A percentile compares a stretch with the other conserved stretches of the same genome.
These are phyloP conservation scores for Monosporascus cannonballus DNA, from an alignment of 2,329 filamentous ascomycete genomes.

Conservation along the genomic window DNA sequence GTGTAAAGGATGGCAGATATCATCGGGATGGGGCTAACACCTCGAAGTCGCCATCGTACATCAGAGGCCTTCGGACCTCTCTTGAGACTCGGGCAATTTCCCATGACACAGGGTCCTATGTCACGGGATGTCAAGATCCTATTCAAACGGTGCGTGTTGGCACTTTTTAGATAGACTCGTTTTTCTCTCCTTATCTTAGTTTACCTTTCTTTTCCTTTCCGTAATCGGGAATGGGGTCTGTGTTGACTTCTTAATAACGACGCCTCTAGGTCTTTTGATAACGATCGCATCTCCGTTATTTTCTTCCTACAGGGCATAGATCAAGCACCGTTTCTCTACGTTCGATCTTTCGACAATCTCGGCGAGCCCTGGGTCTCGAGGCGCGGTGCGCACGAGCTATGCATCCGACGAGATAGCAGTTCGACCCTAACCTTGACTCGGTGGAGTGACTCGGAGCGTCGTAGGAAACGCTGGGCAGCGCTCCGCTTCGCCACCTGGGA, in stretches of 20 bases:
- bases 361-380: conserved; percentile 41
- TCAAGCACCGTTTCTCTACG: conserved; percentile 39
- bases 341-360: conserved; percentile 34
- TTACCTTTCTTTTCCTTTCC: background rate
- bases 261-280: conserved; percentile 43
- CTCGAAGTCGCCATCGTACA: conserved; percentile 5
- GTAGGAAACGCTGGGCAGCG: conserved; percentile 46
- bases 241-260: conserved; percentile 1
- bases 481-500: conserved; percentile 56
- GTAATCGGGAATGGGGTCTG: too few relatives aligned
- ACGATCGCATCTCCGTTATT: conserved; percentile 48
- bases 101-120: conserved; percentile 24
- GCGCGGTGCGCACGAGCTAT: conserved; percentile 48
- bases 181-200: background rate
- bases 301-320: conserved; percentile 41
- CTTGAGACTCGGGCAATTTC: conserved; percentile 33
- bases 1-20: background rate
- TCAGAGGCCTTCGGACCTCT: conserved; percentile 22
- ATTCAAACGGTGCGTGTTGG: conserved; percentile 42
- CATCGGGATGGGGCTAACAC: background rate
- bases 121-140: conserved; percentile 44
- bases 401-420: conserved; percentile 41
- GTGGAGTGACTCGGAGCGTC: conserved; percentile 40
- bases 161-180: background rate
- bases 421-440: conserved; percentile 42